Base-by-base conservation (phyloP, 768 basidiomycete genomes). In the Plicaturopsis crispa region DNA sequence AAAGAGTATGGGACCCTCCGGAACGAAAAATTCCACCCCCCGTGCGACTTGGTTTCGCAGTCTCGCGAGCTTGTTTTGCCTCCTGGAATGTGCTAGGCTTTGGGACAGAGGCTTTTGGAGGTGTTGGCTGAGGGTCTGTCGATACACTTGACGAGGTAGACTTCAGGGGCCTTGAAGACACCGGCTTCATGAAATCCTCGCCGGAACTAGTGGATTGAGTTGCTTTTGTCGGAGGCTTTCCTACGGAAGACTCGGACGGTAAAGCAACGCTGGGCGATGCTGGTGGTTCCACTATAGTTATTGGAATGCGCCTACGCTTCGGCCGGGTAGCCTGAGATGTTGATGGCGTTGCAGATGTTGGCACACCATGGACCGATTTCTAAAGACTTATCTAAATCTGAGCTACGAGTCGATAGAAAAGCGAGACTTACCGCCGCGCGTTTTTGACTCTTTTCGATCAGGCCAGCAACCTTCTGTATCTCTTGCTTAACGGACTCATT, bases 21-120 rank as follows among this genome's bases (percentile, higher is more conserved):
- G 67, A 59, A 19, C 77, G 72, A 60, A 89, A 84, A 36, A 89
- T 81, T 0, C 84, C 85, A 6, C 84, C 85, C 1, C 81, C 77
- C 3, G 77, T 70, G 28, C 66, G 66, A 39, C 61, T 65, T 13
- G 48, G 59, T 42, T 63, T 70, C 10, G 57, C 58, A 31, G 38
- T 63, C 11, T 76, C 70, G 19, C 82, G 73, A 0, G 64, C 65
- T 38, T 71, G 63, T 49, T 79, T 82, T 4, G 72, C 79, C 19
- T 79, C 73, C 43, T 65, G 58, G 56, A 83, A 84, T 3, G 40
- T 20, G 12, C 31, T 22, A 12, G 35, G 20, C 21, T 10, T 34
- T 20, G 39, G 23, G 17, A n/a, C n/a, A n/a, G 46, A 16, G 17
- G 46, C n/a, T 16, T 42, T 1, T 22, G n/a, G 34, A 8, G 37